Base-by-base conservation (phyloP, 2,329 filamentous ascomycete genomes). In the Parasarocladium wereldwijsianum region DNA sequence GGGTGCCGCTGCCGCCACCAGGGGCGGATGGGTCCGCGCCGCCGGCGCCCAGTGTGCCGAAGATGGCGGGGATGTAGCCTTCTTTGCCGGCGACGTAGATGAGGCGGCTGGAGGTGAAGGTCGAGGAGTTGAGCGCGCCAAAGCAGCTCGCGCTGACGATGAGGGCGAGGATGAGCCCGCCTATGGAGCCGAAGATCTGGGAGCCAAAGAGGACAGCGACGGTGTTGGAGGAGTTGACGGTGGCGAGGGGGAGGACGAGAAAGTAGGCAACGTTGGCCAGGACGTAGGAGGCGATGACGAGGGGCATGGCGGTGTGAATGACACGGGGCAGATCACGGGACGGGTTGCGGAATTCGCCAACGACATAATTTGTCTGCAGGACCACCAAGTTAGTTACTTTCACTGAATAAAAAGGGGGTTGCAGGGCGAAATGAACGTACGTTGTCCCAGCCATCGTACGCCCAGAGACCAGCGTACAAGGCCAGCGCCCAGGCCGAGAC, bases 391-490 rank as follows among this genome's bases (percentile, higher is more conserved):
- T 29, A 31, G 23, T 45, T 17, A 39, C 36, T 18, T 18, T 10
- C 15, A 5, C 6, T 33, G n/a, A n/a, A 21, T 17, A 8, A 17
- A 31, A 3, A 25, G 31, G 21, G 20, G 5, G n/a, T 32, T 8
- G 10, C 26, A 17, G 18, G 7, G 17, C 6, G 15, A 16, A n/a
- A 24, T n/a, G 5, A 26, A 63, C 78, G 59, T 58, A 90, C 84
- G 52, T 98, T 98, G 50, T 98, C 90, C 90, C 90, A 98, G 17
- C 90, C 90, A 49, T 98, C 90, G 55, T 90, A 98, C 1, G 90
- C 90, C 90, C 90, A 98, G 5, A 98, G 65, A 7, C 90, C 90
- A 11, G 85, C 87, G 50, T 98, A 98, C 26, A 98, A 57, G 0
- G 90, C 90, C 26, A 98, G 79, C 3, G 90, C 90, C 81, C 86